Base-by-base conservation (phyloP, 768 basidiomycete species). In the Lactarius tabidus region DNA sequence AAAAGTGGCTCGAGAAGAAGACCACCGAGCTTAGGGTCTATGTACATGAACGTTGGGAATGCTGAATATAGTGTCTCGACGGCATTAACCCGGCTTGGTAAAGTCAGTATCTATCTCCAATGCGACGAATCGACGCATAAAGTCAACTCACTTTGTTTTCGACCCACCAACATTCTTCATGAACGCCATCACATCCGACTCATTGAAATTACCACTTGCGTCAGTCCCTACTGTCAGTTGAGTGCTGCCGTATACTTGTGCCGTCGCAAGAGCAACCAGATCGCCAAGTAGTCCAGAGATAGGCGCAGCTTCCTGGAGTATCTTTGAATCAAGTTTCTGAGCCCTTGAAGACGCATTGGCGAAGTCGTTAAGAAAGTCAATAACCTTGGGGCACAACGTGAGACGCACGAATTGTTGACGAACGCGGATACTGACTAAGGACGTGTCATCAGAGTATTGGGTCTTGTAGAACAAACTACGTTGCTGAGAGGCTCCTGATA, bases 41-140 rank as follows among this genome's bases (percentile, higher is more conserved):
- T 75, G 69, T 86, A 87, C 59, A 87, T 71, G 59, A 84, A 74
- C 3, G 81, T 72, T 12, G 78, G 85, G 72, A 81, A 85, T 5
- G 84, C 69, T 26, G 81, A 74, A 67, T 76, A 82, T 26, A 83
- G 75, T 28, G 85, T 83, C 63, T 88, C 85, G 10, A 86, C 83
- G 1, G 85, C 78, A 65, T 80, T 83, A 7, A 76, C 77, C 29
- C 66, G 60, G 36, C 52, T 67, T n/a, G 29, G 51, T n/a, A 28
- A 17, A 53, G 15, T 41, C 41, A 61, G 43, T 63, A 58, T 23
- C 14, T 57, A 35, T 56, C 43, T 23, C 52, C 7, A 53, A 20
- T 35, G 17, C 26, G 6, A 54, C 12, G 39, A 33, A 60, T 17
- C 23, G 14, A 10, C 12, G 12, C 61, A 41, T 31, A 12, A n/a